Percentiles rank a stretch among this genome's conserved stretches.
Conservation (phyloP, 192 early-diverging fungal genomes). For the Backusella westeae region DNA sequence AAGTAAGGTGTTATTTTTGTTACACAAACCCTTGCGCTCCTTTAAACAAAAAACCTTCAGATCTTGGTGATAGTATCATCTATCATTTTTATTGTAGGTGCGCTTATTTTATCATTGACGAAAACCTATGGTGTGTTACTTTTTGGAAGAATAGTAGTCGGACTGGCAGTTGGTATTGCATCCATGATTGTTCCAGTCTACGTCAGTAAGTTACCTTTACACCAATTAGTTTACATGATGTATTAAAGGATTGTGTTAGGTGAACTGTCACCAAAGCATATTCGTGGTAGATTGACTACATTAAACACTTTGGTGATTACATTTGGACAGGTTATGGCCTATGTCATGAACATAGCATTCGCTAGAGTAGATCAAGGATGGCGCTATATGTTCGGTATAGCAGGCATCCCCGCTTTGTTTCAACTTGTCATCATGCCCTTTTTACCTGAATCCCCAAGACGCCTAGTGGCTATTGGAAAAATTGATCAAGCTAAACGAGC, state of each 20-base stretch:
- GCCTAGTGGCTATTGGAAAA: slow-evolving; percentile 40
- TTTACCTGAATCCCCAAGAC: slow-evolving; percentile 53
- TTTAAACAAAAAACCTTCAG: slow-evolving; percentile 7
- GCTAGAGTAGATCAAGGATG: slow-evolving; percentile 42
- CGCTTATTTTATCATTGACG: slow-evolving; percentile 45
- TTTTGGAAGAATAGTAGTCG: slow-evolving; percentile 47
- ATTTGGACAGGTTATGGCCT: slow-evolving; percentile 51
- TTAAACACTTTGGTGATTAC: slow-evolving; percentile 52
- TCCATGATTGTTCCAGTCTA: slow-evolving; percentile 53
- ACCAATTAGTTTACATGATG: background rate
- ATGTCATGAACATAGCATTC: slow-evolving; percentile 50
- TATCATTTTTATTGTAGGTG: slow-evolving; percentile 48
- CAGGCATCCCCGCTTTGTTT: slow-evolving; percentile 46
- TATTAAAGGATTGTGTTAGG: slow-evolving; percentile 9
- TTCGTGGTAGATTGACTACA: slow-evolving; percentile 48
- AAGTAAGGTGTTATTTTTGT: slow-evolving; percentile 17
- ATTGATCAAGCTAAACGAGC: slow-evolving; percentile 35
- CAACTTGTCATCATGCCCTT: slow-evolving; percentile 46
- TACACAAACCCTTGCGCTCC: background rate
- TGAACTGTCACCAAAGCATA: slow-evolving; percentile 46
- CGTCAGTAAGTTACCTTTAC: slow-evolving; percentile 34
- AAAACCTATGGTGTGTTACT: slow-evolving; percentile 42
- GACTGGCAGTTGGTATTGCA: slow-evolving; percentile 51
- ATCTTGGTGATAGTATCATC: slow-evolving; percentile 42
- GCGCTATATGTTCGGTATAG: slow-evolving; percentile 59